Percentiles rank a stretch among this genome's conserved stretches.
phyloP scores from a whole-genome alignment of 352 stramenopile species.

The Phytophthora cryptogea region DNA sequence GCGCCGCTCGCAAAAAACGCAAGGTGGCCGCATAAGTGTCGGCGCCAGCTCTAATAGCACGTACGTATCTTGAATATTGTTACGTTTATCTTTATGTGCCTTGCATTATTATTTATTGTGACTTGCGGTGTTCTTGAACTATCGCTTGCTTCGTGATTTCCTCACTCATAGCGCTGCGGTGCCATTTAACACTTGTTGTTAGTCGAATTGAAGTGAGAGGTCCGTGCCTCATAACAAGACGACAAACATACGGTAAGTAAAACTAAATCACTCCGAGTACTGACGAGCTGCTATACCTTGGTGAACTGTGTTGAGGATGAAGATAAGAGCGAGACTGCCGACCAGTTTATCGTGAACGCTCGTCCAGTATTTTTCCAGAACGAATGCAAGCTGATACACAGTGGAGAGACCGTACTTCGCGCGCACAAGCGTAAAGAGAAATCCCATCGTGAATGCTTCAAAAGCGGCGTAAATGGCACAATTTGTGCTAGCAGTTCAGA shows the following conservation, averaged over 20 bases:
- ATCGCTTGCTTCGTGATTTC: background rate
- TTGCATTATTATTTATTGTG: background rate
- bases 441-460: constrained; percentile 20
- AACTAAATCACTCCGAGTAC: background rate
- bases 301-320: constrained; percentile 29
- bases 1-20: constrained; percentile 37
- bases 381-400: constrained; percentile 36
- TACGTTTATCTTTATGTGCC: constrained; percentile 9
- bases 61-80: constrained; percentile 12
- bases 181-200: constrained; percentile 19
- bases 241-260: background rate
- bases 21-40: constrained; percentile 33
- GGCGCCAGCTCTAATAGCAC: constrained; percentile 13
- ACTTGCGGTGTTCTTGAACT: background rate
- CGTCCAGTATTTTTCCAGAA: constrained; percentile 41
- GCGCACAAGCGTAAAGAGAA: constrained; percentile 24
- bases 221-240: constrained; percentile 15
- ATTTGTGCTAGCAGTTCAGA: constrained; percentile 8
- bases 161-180: too few relatives aligned
- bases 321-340: constrained; percentile 32
- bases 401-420: constrained; percentile 33
- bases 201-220: constrained; percentile 26
- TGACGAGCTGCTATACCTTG: constrained; percentile 6
- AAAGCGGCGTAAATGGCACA: constrained; percentile 15
- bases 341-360: constrained; percentile 30